phyloP scores from a whole-genome alignment of 176 grass and related monocot genomes.

The Paspalum notatum region DNA sequence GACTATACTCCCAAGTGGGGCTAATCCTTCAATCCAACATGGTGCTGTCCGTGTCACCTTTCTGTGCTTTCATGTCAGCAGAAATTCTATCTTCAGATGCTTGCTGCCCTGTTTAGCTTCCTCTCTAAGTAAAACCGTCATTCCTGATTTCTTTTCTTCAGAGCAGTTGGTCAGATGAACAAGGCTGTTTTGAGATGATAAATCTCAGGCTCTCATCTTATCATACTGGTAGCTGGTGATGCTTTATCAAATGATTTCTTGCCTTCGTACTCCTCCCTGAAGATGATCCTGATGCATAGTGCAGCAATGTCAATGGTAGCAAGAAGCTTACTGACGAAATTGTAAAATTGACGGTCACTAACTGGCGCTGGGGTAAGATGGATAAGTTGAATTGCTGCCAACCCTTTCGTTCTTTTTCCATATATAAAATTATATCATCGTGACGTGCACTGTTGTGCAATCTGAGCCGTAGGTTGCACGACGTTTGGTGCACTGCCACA shows the following conservation, averaged over 20 bases:
- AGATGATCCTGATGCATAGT: neutral
- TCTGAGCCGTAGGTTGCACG: constrained; percentile 44
- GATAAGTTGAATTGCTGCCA: constrained; percentile 9
- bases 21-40: constrained; percentile 22
- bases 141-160: constrained; percentile 1
- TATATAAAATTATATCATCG: neutral
- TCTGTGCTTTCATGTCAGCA: constrained; percentile 29
- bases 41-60: constrained; percentile 48
- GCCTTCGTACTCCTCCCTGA: neutral
- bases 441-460: constrained; percentile 32
- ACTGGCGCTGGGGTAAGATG: constrained; percentile 5
- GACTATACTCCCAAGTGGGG: constrained; percentile 23
- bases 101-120: constrained; percentile 39
- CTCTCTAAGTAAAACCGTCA: constrained; percentile 32
- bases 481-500: constrained; percentile 33
- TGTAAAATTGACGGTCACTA: neutral
- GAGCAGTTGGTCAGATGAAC: neutral
- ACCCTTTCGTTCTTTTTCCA: neutral
- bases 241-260: neutral
- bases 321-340: neutral
- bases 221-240: neutral
- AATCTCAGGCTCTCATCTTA: neutral
- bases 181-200: neutral
- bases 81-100: constrained; percentile 41
- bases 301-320: neutral